Evolutionary conservation across 2,329 filamentous ascomycete species (phyloP).

Genomic region (Stemphylium lycopersici): DNA sequence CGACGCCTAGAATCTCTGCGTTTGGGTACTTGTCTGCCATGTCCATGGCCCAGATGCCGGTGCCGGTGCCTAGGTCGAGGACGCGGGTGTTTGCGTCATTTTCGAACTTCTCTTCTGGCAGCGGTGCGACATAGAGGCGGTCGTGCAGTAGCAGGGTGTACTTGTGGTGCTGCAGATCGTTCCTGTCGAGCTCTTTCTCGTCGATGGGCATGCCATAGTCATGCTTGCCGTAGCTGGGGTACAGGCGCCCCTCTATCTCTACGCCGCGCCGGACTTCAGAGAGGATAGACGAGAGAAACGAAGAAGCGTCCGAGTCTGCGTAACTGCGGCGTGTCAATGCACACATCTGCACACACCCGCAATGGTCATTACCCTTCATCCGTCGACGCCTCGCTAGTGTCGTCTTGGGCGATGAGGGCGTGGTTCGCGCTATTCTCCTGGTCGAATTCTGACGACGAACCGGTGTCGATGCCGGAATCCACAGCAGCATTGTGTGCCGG

Average conservation of each 20-base stretch:
- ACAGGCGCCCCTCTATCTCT: slow-evolving; percentile 27
- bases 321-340: slow-evolving; percentile 20
- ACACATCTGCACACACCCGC: background rate
- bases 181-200: slow-evolving; percentile 30
- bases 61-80: slow-evolving; percentile 31
- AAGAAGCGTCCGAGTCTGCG: slow-evolving; percentile 28
- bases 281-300: slow-evolving; percentile 29
- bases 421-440: slow-evolving; percentile 28
- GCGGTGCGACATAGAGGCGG: slow-evolving; percentile 22
- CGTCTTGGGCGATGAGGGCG: slow-evolving; percentile 21
- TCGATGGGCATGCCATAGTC: slow-evolving; percentile 37
- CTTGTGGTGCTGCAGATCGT: slow-evolving; percentile 34
- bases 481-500: background rate
- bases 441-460: slow-evolving; percentile 20
- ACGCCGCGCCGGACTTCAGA: slow-evolving; percentile 30
- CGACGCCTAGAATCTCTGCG: slow-evolving; percentile 34
- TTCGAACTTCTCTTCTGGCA: slow-evolving; percentile 17
- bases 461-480: slow-evolving; percentile 26
- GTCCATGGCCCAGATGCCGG: slow-evolving; percentile 34
- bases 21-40: slow-evolving; percentile 29
- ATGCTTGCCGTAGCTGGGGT: slow-evolving; percentile 30
- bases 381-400: slow-evolving; percentile 25
- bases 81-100: slow-evolving; percentile 11
- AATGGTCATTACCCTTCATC: slow-evolving; percentile 27
- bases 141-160: slow-evolving; percentile 27